phyloP scores from a whole-genome alignment of 192 early-diverging fungal genomes.

The Dimargaris verticillata region DNA sequence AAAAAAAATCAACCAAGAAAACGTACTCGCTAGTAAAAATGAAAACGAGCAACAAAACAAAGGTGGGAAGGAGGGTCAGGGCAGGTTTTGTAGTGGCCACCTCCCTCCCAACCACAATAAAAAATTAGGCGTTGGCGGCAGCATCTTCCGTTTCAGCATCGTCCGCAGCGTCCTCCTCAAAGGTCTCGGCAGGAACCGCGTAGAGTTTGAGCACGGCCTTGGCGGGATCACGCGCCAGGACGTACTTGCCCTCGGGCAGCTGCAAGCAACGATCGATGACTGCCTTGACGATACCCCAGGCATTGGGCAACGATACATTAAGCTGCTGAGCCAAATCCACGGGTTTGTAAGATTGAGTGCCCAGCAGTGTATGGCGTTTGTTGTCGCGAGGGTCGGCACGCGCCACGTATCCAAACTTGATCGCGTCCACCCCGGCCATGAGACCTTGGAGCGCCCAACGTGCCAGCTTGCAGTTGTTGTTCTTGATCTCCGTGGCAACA shows the following conservation, averaged over 20 bases:
- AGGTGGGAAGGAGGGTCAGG: too few relatives aligned
- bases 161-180: constrained; percentile 37
- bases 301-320: constrained; percentile 65
- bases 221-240: constrained; percentile 92
- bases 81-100: too few relatives aligned
- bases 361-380: constrained; percentile 66
- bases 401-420: constrained; percentile 79
- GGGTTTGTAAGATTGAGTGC: constrained; percentile 71
- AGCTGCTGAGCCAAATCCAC: constrained; percentile 81
- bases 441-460: constrained; percentile 90
- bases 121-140: constrained; percentile 2
- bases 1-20: too few relatives aligned
- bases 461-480: constrained; percentile 87
- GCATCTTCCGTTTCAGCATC: constrained; percentile 25
- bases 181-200: constrained; percentile 50
- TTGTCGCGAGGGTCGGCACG: constrained; percentile 63
- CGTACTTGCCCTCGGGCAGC: constrained; percentile 86
- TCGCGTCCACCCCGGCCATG: constrained; percentile 71
- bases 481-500: constrained; percentile 93
- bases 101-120: too few relatives aligned
- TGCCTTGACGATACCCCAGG: constrained; percentile 93
- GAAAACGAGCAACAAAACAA: too few relatives aligned
- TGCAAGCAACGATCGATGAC: constrained; percentile 74
- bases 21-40: too few relatives aligned
- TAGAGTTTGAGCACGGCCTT: constrained; percentile 76